These are phyloP conservation scores for Solanum acaule DNA, from an alignment of 257 asterid genomes.

Conservation along the genomic window DNA sequence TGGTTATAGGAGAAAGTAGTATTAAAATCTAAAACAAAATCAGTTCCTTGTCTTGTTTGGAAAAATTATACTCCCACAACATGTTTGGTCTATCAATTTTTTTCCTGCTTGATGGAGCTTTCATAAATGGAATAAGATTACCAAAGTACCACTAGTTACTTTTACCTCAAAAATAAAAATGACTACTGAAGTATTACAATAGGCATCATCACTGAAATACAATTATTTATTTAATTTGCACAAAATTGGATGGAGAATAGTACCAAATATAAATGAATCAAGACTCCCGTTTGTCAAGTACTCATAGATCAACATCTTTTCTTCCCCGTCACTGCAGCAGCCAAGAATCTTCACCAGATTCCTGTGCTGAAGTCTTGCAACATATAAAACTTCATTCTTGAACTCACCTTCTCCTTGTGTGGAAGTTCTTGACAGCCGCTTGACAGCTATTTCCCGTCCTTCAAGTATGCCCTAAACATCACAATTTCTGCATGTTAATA, in stretches of 20 bases:
- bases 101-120: too few relatives aligned
- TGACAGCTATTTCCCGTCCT: conserved; percentile 43
- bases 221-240: too few relatives aligned
- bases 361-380: conserved; percentile 43
- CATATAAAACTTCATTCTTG: conserved; percentile 34
- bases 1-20: too few relatives aligned
- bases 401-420: conserved; percentile 44
- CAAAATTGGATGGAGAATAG: not conserved
- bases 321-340: conserved; percentile 36
- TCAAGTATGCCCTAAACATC: conserved; percentile 25
- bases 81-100: too few relatives aligned
- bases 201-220: too few relatives aligned
- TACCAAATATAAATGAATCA: conserved; percentile 40
- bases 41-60: too few relatives aligned
- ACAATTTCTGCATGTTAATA: not conserved
- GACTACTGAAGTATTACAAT: too few relatives aligned
- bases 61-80: too few relatives aligned
- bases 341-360: conserved; percentile 52
- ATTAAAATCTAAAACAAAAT: too few relatives aligned
- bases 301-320: conserved; percentile 39
- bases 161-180: too few relatives aligned
- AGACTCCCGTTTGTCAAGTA: conserved; percentile 43
- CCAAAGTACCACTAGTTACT: too few relatives aligned
- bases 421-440: conserved; percentile 33
- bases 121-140: too few relatives aligned